Base-by-base conservation (phyloP, 139 green algal species). In the Asterochloris sp. region DNA sequence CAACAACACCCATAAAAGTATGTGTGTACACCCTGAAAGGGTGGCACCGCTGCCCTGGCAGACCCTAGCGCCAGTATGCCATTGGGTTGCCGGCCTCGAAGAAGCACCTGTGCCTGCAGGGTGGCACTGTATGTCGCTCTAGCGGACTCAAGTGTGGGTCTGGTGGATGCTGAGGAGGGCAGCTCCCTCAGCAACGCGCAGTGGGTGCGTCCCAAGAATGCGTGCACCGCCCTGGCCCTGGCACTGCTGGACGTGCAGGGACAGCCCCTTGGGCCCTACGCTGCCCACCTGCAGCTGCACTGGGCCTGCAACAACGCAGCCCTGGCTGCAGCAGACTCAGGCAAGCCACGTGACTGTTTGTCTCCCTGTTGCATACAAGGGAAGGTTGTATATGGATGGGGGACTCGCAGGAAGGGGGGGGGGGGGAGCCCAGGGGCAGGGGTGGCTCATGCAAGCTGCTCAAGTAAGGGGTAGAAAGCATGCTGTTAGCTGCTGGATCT, bases 271-370 rank as follows among this genome's bases (percentile, higher is more conserved):
- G 74, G 76, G 21, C 67, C 78, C 62, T 78, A 83, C 21, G 26
- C 76, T 26, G 84, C 60, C 28, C 68, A 66, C n/a, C 26, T 83
- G 66, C 73, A 79, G 17, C 83, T 91, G 13, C 63, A 80, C 63
- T 91, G 88, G 88, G 87, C 88, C 29, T 74, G 82, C 76, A 91
- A 91, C 62, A 86, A 90, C 82, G 71, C 78, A 27, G 26, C 38
- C 38, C 29, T 38, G 27, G 62, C 74, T 19, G 23, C 16, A 28
- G 29, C 74, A 15, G 16, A 62, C 62, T 17, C 74, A 29, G 13
- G 24, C 24, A n/a, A 76, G 71, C 71, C 27, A 26, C 11, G 29
- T 73, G 66, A 73, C 21, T 24, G 66, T 23, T 54, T 54, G 38
- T 54, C 38, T 54, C 4, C 38, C 38, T 54, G 38, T 54, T 54